Evolutionary conservation across 202 grass and related monocot genomes (phyloP), one percentile per base, ranked within the genome.

Genomic region (Carex arenaria): DNA sequence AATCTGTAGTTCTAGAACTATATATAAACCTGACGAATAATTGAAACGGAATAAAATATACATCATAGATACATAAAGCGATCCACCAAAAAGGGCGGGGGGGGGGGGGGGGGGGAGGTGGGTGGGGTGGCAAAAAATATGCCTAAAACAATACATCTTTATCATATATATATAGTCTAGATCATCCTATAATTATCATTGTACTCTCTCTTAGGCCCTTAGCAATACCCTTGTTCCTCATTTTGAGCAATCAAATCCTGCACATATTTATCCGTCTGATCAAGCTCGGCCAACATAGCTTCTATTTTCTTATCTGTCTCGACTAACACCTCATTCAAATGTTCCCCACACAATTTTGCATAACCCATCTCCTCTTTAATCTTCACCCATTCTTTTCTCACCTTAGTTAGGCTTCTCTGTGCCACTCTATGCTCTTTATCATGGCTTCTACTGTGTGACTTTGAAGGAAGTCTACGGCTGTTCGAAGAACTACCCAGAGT

Each of bases 301-400:
- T 67, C 83, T 49, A 90, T 72, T 84, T 89, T 92, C 83, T 84
- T 82, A 59, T 92, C 88, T 0, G 88, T 68, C 80, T 90, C 86
- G 52, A 86, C 84, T 80, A 95, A 69, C 12, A 88, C 67, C 79
- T 95, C 88, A 30, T 40, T 87, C 72, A 95, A 86, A 79, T 92
- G 85, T 63, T 92, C 85, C 10, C 93, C 87, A 17, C 86, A 81
- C 28, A 89, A 68, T 82, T 85, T 89, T 22, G 86, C 90, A 34
- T 89, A 87, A 5, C 88, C 82, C 85, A 95, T 92, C 85, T 92
- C 93, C 71, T 95, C 88, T 84, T 95, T 95, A 64, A 95, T 85
- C 82, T 95, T 89, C 90, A 69, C 84, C 93, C 93, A 95, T 62
- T 95, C 93, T 67, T 90, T 87, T 28, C 88, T 81, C 72, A 89